phyloP scores from a whole-genome alignment of 1,284 basidiomycete genomes.

The Earliella scabrosa region DNA sequence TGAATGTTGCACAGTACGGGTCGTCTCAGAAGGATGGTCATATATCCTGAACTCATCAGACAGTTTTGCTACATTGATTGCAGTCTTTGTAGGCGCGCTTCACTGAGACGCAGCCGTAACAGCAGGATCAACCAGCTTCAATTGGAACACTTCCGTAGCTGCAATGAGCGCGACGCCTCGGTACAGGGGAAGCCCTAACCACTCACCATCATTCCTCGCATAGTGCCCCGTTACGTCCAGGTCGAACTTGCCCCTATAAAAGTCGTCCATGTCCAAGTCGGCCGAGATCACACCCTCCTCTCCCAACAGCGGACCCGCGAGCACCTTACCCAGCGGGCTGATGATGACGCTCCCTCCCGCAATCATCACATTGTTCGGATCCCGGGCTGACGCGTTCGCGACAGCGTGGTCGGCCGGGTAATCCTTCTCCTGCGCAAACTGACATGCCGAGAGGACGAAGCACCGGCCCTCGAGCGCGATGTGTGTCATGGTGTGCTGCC shows the following conservation, averaged over 20 bases:
- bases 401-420: conserved; percentile 62
- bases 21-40: too few relatives aligned
- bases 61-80: too few relatives aligned
- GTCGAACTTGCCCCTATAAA: conserved; percentile 72
- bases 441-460: conserved; percentile 73
- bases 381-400: conserved; percentile 40
- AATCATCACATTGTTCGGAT: conserved; percentile 64
- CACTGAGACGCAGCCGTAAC: background rate
- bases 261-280: conserved; percentile 64
- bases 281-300: conserved; percentile 68
- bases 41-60: background rate
- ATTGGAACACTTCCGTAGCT: conserved; percentile 27
- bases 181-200: background rate
- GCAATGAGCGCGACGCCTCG: background rate
- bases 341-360: conserved; percentile 74
- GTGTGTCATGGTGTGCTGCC: conserved; percentile 72
- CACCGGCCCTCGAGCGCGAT: conserved; percentile 80
- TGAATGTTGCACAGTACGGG: too few relatives aligned
- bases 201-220: conserved; percentile 63
- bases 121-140: conserved; percentile 14
- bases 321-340: conserved; percentile 65
- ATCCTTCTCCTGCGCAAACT: conserved; percentile 64
- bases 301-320: conserved; percentile 69
- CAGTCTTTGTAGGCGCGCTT: too few relatives aligned
- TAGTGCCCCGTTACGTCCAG: conserved; percentile 76